Evolutionary conservation across 2,329 filamentous ascomycete species (phyloP).

Genomic region (Penicillium rolfsii): DNA sequence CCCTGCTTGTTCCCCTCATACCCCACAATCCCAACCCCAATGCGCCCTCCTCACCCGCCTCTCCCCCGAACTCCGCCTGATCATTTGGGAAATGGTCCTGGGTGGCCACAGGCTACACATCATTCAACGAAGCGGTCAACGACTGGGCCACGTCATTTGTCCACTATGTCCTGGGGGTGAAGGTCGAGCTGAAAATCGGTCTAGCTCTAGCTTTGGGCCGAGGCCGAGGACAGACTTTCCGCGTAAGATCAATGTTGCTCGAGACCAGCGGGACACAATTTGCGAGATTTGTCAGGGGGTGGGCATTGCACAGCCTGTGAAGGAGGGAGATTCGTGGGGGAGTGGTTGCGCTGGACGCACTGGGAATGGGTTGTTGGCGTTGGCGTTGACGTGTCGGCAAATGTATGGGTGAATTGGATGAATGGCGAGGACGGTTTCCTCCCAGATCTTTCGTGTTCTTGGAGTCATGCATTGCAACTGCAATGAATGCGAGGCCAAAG

Average conservation of each 20-base stretch:
- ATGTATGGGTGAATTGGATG: constrained; percentile 31
- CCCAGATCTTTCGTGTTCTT: background rate
- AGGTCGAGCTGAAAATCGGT: too few species aligned
- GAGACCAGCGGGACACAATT: background rate
- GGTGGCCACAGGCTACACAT: constrained; percentile 41
- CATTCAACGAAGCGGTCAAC: constrained; percentile 37
- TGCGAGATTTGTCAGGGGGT: constrained; percentile 42
- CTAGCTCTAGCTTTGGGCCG: constrained; percentile 5
- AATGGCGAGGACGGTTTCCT: background rate
- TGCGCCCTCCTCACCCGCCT: constrained; percentile 37
- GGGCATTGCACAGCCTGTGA: constrained; percentile 34
- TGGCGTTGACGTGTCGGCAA: constrained; percentile 41
- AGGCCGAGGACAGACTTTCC: background rate
- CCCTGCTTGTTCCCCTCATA: constrained; percentile 17
- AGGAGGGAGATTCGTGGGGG: constrained; percentile 20
- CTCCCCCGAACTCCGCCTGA: constrained; percentile 41
- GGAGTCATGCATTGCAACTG: background rate
- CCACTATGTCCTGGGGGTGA: constrained; percentile 12
- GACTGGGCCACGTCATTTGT: constrained; percentile 41
- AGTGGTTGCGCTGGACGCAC: background rate
- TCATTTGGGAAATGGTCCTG: constrained; percentile 43
- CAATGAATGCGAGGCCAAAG: background rate
- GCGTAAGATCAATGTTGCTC: too few species aligned
- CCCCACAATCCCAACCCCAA: constrained; percentile 29
- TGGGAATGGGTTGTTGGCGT: constrained; percentile 29